Conservation (phyloP, 257 asterid species). For the Schizonepeta tenuifolia region DNA sequence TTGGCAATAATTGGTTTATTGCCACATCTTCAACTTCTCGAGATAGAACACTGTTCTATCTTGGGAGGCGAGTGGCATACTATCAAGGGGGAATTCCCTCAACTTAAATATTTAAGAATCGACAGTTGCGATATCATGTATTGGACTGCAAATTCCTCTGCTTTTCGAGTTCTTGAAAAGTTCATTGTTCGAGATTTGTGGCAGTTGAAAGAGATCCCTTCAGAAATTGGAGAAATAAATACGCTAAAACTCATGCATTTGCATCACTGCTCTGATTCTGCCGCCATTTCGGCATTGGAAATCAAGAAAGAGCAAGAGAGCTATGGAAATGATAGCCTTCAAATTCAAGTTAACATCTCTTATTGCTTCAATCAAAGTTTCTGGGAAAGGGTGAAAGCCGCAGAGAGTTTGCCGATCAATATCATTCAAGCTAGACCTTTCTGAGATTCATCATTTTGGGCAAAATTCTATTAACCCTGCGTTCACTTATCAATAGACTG, state of each 20-base stretch:
- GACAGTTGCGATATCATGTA: background rate
- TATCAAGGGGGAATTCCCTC: background rate
- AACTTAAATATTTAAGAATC: background rate
- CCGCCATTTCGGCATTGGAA: constrained; percentile 1
- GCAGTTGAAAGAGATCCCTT: constrained; percentile 3
- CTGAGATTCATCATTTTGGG: no score
- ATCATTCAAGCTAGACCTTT: background rate
- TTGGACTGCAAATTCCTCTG: background rate
- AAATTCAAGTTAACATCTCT: background rate
- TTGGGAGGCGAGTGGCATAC: background rate
- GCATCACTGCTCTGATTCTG: background rate
- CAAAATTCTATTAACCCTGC: no score
- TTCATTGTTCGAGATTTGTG: background rate
- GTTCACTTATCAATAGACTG: no score
- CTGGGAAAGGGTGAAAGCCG: background rate
- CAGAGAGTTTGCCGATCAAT: background rate
- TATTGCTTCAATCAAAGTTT: background rate
- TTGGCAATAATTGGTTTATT: background rate
- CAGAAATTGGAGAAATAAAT: background rate
- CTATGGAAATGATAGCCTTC: background rate
- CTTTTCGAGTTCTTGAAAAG: background rate
- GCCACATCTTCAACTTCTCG: background rate
- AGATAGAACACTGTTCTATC: background rate
- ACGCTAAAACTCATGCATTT: background rate
- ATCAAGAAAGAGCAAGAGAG: background rate